phyloP scores from a whole-genome alignment of 257 asterid species.

The Nemophila menziesii region DNA sequence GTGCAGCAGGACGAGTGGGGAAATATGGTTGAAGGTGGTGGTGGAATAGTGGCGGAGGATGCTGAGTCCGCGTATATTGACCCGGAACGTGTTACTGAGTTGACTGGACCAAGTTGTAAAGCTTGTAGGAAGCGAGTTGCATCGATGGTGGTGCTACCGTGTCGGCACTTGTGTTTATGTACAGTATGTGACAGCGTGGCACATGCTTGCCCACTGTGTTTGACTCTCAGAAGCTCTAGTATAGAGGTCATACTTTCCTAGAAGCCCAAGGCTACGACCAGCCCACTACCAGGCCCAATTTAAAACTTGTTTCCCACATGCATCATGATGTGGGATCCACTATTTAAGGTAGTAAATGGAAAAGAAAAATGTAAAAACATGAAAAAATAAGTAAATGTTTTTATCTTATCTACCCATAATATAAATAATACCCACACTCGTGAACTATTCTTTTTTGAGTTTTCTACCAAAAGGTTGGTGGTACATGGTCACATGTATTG shows the following conservation, averaged over 20 bases:
- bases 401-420: conserved; percentile 3
- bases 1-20: conserved; percentile 13
- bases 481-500: too few relatives aligned
- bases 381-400: background rate
- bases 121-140: conserved; percentile 28
- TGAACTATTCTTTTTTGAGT: too few relatives aligned
- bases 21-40: background rate
- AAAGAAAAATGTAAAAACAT: background rate
- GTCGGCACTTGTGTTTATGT: conserved; percentile 34
- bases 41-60: conserved; percentile 29
- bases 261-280: conserved; percentile 7
- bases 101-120: conserved; percentile 25
- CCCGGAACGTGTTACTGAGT: conserved; percentile 30
- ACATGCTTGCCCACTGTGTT: conserved; percentile 31
- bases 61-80: conserved; percentile 41
- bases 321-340: background rate
- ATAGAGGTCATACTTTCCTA: conserved; percentile 27
- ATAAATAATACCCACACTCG: too few relatives aligned
- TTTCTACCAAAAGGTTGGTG: too few relatives aligned
- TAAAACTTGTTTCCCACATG: background rate
- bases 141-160: conserved; percentile 32
- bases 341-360: too few relatives aligned
- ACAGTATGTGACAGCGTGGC: conserved; percentile 24
- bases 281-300: background rate
- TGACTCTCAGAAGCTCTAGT: conserved; percentile 25